Conservation (phyloP, 257 asterid species). For the Leonotis leonurus region DNA sequence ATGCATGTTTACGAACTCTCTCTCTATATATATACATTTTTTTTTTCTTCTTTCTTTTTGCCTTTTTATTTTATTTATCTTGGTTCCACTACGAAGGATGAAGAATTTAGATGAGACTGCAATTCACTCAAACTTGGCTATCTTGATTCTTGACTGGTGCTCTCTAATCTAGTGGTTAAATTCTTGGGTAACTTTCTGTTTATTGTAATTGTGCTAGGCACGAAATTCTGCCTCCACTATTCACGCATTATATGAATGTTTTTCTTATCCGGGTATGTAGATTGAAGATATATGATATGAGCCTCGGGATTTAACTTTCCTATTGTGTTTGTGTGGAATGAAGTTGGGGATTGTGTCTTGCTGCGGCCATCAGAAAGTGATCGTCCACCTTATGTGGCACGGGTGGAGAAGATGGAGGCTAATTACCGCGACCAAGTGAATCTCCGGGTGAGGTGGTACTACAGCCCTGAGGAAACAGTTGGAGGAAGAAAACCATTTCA, state of each 20-base stretch:
- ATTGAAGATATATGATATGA: not conserved
- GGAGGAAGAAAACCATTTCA: slow-evolving; percentile 65
- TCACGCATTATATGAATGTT: not conserved
- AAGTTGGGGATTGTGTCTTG: slow-evolving; percentile 63
- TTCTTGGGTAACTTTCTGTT: not conserved
- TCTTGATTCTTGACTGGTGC: not conserved
- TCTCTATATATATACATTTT: not conserved
- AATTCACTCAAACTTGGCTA: not conserved
- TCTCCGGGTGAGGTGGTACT: slow-evolving; percentile 62
- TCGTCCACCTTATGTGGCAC: slow-evolving; percentile 52
- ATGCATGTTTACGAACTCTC: slow-evolving; percentile 18
- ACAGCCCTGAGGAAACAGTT: slow-evolving; percentile 62
- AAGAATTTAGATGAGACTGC: not conserved
- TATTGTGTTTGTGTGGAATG: slow-evolving; percentile 15
- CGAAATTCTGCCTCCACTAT: not conserved
- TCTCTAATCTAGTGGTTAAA: not conserved
- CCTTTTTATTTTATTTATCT: not conserved
- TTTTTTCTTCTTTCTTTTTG: too few species aligned
- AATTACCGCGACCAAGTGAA: slow-evolving; percentile 36
- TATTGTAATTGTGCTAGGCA: not conserved
- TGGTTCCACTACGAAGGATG: not conserved
- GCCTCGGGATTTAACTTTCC: not conserved
- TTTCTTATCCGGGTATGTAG: not conserved
- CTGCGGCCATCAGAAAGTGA: slow-evolving; percentile 40
- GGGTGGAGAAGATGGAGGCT: slow-evolving; percentile 49